A percentile compares a stretch with the other conserved stretches of the same genome.
These are phyloP conservation scores for Arachnomyces sp. DNA, from an alignment of 2,329 filamentous ascomycete genomes.

Conservation along the genomic window DNA sequence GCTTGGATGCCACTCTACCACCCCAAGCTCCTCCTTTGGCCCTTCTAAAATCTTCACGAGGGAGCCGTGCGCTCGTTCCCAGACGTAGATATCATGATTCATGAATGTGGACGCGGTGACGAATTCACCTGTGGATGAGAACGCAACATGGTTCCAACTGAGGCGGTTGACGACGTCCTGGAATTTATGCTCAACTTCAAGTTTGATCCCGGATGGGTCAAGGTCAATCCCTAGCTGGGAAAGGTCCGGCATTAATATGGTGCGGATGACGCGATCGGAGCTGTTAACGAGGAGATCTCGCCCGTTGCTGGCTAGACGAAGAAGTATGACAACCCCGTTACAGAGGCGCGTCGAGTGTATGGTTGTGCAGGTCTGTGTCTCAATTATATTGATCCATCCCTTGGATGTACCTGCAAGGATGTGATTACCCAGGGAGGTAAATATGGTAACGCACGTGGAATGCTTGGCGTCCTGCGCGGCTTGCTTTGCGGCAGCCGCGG, in stretches of 20 bases:
- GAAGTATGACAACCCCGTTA: conserved; percentile 75
- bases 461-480: conserved; percentile 88
- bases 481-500: conserved; percentile 64
- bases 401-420: conserved; percentile 91
- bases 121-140: conserved; percentile 89
- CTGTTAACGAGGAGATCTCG: conserved; percentile 85
- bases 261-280: conserved; percentile 89
- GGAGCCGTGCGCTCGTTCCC: conserved; percentile 89
- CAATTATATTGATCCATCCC: conserved; percentile 92
- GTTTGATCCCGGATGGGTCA: conserved; percentile 74
- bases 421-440: conserved; percentile 75
- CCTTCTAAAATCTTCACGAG: conserved; percentile 95
- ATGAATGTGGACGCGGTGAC: conserved; percentile 95
- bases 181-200: conserved; percentile 95
- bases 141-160: conserved; percentile 95
- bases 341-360: conserved; percentile 87
- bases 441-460: conserved; percentile 86
- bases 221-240: conserved; percentile 48
- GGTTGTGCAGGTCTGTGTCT: conserved; percentile 67
- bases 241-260: conserved; percentile 77
- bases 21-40: conserved; percentile 89
- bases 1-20: conserved; percentile 94
- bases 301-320: conserved; percentile 76
- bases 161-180: conserved; percentile 93
- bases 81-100: conserved; percentile 97